Base-by-base conservation (phyloP, 139 green algal species). In the Edaphochlamys debaryana region DNA sequence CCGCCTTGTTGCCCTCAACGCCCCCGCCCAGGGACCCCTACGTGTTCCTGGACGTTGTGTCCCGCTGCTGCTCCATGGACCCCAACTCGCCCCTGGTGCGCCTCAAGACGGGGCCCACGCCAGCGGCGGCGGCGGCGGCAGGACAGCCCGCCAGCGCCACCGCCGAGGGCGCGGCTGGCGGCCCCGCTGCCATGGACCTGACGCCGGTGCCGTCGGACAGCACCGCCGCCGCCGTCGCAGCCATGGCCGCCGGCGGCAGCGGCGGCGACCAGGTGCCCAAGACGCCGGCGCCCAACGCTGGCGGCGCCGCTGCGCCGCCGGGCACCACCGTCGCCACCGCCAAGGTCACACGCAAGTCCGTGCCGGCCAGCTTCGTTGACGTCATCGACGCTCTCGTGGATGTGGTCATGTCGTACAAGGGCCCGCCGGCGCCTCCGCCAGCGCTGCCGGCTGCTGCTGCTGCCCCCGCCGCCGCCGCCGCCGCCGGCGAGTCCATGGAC, bases 361-460 rank as follows among this genome's bases (percentile, higher is more conserved):
- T 96, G 60, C 93, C 93, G 1, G 66, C 82, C 68, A 92, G 69
- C 79, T 95, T 97, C 86, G 89, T 95, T n/a, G 94, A 96, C 54
- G 91, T 98, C 6, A 89, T 98, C 25, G 93, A 98, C 79, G 79
- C 86, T 62, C 91, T 98, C 45, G 79, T 97, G 70, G 93, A 97
- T 11, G 87, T 95, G 3, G 75, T 96, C 34, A 80, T 95, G 76
- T 67, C 85, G 42, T 95, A 94, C 79, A 85, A 90, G 42, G 90
- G 80, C 0, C n/a, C 45, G 0, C 11, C 64, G 30, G 9, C 32
- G 56, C n/a, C n/a, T n/a, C 15, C 76, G 32, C 8, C 48, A 34
- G 38, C 63, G 6, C 38, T n/a, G n/a, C 40, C 64, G n/a, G n/a
- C n/a, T n/a, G n/a, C n/a, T n/a, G n/a, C n/a, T n/a, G n/a, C n/a